These are phyloP conservation scores for Phoenix dactylifera DNA, from an alignment of 176 grass and related monocot species.

Conservation along the genomic window DNA sequence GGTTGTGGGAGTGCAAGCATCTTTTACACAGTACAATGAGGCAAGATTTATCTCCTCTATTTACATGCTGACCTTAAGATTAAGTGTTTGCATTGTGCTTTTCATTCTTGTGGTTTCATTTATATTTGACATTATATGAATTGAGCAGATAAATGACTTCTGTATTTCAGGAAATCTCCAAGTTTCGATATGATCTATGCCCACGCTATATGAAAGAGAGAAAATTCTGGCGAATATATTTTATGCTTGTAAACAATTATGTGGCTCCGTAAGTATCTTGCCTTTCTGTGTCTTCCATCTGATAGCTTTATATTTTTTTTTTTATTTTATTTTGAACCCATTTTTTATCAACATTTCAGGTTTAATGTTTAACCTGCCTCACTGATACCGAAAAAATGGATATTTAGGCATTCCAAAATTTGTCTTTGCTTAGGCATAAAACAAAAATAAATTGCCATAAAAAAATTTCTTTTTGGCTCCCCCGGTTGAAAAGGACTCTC, in stretches of 20 bases:
- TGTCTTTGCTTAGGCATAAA: too few relatives aligned
- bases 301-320: slow-evolving; percentile 2
- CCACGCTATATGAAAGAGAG: slow-evolving; percentile 98
- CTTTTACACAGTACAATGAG: too few relatives aligned
- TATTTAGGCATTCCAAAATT: too few relatives aligned
- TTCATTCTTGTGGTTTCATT: not conserved
- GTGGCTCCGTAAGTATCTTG: slow-evolving; percentile 56
- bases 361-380: too few relatives aligned
- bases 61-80: too few relatives aligned
- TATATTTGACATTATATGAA: not conserved
- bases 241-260: slow-evolving; percentile 79
- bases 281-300: not conserved
- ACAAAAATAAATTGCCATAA: too few relatives aligned
- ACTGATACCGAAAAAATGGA: too few relatives aligned
- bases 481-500: too few relatives aligned
- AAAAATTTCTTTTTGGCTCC: too few relatives aligned
- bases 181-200: slow-evolving; percentile 97
- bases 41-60: too few relatives aligned
- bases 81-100: not conserved
- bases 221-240: slow-evolving; percentile 97
- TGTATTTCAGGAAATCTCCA: slow-evolving; percentile 87
- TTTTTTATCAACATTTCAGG: too few relatives aligned
- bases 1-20: too few relatives aligned
- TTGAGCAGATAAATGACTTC: not conserved
- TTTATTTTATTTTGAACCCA: not conserved